Evolutionary conservation across 768 basidiomycete genomes (phyloP).

Genomic region (Ramaria sp.): DNA sequence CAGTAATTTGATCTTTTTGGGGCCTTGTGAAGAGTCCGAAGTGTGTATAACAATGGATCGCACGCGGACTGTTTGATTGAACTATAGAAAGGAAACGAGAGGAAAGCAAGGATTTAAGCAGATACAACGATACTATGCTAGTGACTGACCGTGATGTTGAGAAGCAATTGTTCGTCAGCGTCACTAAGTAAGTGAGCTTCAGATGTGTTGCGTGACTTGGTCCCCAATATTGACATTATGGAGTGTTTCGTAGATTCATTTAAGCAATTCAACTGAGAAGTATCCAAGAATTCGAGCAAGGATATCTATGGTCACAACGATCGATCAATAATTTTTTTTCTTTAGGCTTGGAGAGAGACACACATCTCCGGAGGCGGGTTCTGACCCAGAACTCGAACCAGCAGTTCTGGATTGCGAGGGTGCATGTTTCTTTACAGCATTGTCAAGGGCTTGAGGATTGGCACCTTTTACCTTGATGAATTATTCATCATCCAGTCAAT

Average conservation of each 20-base stretch:
- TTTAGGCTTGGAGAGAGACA: background rate
- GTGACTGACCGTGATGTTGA: constrained; percentile 52
- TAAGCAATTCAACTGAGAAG: constrained; percentile 52
- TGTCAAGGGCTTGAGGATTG: background rate
- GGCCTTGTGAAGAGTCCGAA: constrained; percentile 31
- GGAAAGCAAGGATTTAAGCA: background rate
- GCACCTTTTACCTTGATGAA: background rate
- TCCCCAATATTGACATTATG: constrained; percentile 37
- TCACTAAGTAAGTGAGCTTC: constrained; percentile 49
- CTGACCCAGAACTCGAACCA: background rate
- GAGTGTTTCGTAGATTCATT: constrained; percentile 48
- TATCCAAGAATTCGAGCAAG: constrained; percentile 47
- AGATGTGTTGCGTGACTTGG: constrained; percentile 33
- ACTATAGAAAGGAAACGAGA: constrained; percentile 27
- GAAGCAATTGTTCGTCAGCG: constrained; percentile 59
- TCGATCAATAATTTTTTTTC: background rate
- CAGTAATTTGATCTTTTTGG: constrained; percentile 50
- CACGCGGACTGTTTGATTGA: constrained; percentile 58
- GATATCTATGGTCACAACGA: constrained; percentile 28
- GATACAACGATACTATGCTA: background rate
- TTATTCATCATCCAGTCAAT: background rate
- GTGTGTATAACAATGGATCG: constrained; percentile 46
- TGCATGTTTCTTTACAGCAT: constrained; percentile 1
- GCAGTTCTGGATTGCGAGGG: background rate
- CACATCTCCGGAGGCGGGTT: background rate